These are phyloP conservation scores for Garcia nutans DNA, from an alignment of 345 rosid genomes.

Conservation along the genomic window DNA sequence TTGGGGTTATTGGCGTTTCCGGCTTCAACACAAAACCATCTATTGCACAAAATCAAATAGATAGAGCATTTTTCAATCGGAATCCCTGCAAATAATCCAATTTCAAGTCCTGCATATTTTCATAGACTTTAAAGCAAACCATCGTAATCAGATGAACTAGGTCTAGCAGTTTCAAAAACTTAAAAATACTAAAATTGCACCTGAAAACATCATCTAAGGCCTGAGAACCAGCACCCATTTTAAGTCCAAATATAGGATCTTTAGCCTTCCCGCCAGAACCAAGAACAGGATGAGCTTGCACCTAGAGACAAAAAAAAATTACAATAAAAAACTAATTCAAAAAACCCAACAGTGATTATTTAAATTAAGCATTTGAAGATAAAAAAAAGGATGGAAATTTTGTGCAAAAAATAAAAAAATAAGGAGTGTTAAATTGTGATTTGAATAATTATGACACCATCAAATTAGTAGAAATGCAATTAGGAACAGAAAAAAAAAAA, in stretches of 20 bases:
- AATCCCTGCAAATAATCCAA: conserved; percentile 51
- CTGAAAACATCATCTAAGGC: conserved; percentile 72
- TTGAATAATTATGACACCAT: not conserved
- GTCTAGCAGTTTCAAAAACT: not conserved
- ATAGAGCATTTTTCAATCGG: conserved; percentile 55
- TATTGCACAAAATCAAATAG: conserved; percentile 57
- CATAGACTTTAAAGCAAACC: conserved; percentile 18
- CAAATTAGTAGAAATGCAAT: not conserved
- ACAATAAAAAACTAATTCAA: not conserved
- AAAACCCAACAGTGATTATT: not conserved
- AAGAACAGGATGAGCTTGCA: conserved; percentile 69
- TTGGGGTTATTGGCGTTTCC: conserved; percentile 60
- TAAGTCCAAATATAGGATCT: conserved; percentile 85
- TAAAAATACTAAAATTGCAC: conserved; percentile 31
- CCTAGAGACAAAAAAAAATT: conserved; percentile 33
- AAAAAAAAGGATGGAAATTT: not conserved
- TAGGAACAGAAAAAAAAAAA: not conserved
- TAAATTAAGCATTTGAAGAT: not conserved
- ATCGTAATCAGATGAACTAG: not conserved
- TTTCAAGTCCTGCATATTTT: conserved; percentile 40
- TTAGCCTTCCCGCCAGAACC: conserved; percentile 76
- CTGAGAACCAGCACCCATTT: conserved; percentile 81
- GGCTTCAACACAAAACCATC: conserved; percentile 90
- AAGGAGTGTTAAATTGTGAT: not conserved
- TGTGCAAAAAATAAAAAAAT: not conserved